phyloP scores from a whole-genome alignment of 495 filamentous ascomycete genomes.

The Usnea hakonensis region DNA sequence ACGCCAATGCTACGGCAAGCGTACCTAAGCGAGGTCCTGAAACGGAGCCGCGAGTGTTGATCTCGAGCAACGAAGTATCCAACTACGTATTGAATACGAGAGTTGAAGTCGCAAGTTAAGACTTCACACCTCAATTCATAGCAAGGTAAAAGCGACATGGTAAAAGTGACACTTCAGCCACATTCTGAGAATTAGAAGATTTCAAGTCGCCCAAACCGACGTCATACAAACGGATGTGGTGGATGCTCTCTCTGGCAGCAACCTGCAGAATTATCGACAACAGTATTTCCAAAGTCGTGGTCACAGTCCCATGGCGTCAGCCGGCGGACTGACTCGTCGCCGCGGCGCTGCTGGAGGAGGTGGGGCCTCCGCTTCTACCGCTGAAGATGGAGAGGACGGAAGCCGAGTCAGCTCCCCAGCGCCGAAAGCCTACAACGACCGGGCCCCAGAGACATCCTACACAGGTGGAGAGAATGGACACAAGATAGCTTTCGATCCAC shows the following conservation, averaged over 20 bases:
- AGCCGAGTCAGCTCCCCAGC: conserved; percentile 64
- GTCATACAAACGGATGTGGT: conserved; percentile 9
- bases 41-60: neutral
- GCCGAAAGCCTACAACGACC: conserved; percentile 52
- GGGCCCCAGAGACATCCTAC: conserved; percentile 79
- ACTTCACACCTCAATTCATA: neutral
- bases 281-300: neutral
- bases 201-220: neutral
- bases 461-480: conserved; percentile 92
- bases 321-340: conserved; percentile 66
- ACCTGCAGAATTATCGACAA: neutral
- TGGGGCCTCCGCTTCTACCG: conserved; percentile 38
- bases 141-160: no score
- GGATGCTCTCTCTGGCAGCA: conserved; percentile 6
- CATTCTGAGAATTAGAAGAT: no score
- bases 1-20: neutral
- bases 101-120: neutral
- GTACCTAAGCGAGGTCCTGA: conserved; percentile 2
- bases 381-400: conserved; percentile 49
- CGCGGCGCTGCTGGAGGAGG: conserved; percentile 64
- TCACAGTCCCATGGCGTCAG: conserved; percentile 48
- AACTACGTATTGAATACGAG: neutral
- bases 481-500: conserved; percentile 95
- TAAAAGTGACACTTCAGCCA: neutral
- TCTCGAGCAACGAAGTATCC: neutral